These are phyloP conservation scores for Fraxinus greggii DNA, from an alignment of 305 asterid species.

Conservation along the genomic window DNA sequence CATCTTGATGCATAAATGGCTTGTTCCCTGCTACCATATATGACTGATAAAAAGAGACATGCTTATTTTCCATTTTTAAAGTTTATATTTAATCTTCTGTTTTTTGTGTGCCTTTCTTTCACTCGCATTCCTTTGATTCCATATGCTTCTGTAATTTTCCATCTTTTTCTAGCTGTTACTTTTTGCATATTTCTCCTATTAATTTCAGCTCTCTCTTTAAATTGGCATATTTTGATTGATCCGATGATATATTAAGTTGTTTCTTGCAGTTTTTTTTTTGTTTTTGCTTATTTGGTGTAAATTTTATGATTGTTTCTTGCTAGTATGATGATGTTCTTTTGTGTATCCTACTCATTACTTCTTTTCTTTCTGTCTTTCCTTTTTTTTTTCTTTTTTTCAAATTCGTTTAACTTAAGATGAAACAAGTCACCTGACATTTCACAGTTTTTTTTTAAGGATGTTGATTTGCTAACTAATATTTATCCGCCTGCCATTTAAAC, in stretches of 20 bases:
- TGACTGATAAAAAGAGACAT: not conserved
- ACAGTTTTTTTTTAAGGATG: not conserved
- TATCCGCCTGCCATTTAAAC: not conserved
- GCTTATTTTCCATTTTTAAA: constrained; percentile 4
- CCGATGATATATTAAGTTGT: not conserved
- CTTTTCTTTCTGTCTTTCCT: not conserved
- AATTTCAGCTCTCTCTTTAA: not conserved
- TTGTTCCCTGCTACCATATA: not conserved
- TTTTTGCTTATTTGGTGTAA: not conserved
- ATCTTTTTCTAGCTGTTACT: not conserved
- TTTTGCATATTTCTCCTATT: not conserved
- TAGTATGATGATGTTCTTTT: not conserved
- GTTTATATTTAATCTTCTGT: constrained; percentile 14
- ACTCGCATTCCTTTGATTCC: not conserved
- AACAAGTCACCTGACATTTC: not conserved
- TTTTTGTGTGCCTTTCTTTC: not conserved
- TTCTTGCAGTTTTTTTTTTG: not conserved
- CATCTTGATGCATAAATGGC: not conserved
- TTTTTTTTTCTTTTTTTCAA: not conserved
- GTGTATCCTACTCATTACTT: not conserved
- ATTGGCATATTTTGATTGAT: constrained; percentile 13
- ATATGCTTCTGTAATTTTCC: constrained; percentile 1
- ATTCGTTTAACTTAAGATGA: not conserved
- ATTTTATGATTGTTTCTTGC: not conserved
- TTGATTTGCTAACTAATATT: not conserved